Evolutionary conservation across 2,329 filamentous ascomycete species (phyloP).

Genomic region (Penicillium thymicola): DNA sequence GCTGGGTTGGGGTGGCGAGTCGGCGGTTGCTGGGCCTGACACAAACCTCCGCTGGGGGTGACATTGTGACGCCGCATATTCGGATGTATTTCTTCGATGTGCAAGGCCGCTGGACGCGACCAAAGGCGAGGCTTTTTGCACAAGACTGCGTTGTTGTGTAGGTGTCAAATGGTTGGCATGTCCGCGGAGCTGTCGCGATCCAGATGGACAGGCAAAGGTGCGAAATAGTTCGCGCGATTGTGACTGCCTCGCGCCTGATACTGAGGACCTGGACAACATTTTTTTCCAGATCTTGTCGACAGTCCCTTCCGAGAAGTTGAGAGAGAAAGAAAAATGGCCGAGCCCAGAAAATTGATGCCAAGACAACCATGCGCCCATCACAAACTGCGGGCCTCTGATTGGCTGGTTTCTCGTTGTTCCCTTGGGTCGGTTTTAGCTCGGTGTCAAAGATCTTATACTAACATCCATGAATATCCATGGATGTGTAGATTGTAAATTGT

Average conservation of each 20-base stretch:
- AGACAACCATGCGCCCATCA: slow-evolving; percentile 20
- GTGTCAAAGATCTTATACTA: neutral
- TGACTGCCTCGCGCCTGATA: slow-evolving; percentile 28
- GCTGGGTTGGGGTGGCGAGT: slow-evolving; percentile 15
- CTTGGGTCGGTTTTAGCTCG: neutral
- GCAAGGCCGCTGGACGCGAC: neutral
- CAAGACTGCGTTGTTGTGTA: slow-evolving; percentile 15
- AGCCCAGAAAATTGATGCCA: slow-evolving; percentile 30
- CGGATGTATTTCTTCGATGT: neutral
- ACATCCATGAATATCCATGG: neutral
- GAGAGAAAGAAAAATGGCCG: slow-evolving; percentile 18
- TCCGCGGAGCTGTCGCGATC: slow-evolving; percentile 27
- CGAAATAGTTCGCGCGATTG: slow-evolving; percentile 29
- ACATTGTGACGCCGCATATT: slow-evolving; percentile 4
- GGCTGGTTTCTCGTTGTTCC: slow-evolving; percentile 13
- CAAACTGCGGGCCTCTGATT: slow-evolving; percentile 29
- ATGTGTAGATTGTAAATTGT: neutral
- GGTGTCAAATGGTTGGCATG: slow-evolving; percentile 19
- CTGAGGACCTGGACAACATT: slow-evolving; percentile 37
- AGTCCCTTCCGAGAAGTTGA: neutral
- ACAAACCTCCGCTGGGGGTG: slow-evolving; percentile 19
- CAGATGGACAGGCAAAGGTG: slow-evolving; percentile 18
- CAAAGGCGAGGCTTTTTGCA: slow-evolving; percentile 7
- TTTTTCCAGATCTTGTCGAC: slow-evolving; percentile 20
- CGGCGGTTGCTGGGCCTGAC: slow-evolving; percentile 21